Evolutionary conservation across 257 asterid genomes (phyloP).

Genomic region (Lantana camara): DNA sequence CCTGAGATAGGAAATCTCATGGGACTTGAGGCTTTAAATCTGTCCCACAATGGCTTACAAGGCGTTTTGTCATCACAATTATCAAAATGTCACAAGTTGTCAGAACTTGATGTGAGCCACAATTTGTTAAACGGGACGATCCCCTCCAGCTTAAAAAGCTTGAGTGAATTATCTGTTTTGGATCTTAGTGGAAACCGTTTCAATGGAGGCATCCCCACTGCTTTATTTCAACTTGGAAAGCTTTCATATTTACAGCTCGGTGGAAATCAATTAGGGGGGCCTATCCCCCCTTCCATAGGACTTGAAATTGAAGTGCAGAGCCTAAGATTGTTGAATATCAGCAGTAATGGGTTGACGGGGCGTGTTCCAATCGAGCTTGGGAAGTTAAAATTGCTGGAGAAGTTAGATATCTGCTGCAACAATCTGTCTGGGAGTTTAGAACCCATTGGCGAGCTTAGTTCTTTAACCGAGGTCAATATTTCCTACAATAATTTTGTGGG

Average conservation of each 20-base stretch:
- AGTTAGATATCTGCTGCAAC: slow-evolving; percentile 63
- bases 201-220: slow-evolving; percentile 51
- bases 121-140: slow-evolving; percentile 66
- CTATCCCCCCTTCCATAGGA: slow-evolving; percentile 47
- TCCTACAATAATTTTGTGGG: slow-evolving; percentile 68
- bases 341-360: slow-evolving; percentile 61
- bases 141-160: slow-evolving; percentile 51
- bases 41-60: slow-evolving; percentile 62
- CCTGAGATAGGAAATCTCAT: slow-evolving; percentile 56
- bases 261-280: slow-evolving; percentile 63
- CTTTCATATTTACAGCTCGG: slow-evolving; percentile 66
- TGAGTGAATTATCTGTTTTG: slow-evolving; percentile 50
- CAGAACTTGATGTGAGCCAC: slow-evolving; percentile 53
- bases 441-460: slow-evolving; percentile 42
- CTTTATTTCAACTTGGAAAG: slow-evolving; percentile 55
- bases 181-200: slow-evolving; percentile 63
- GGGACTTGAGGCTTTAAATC: slow-evolving; percentile 49
- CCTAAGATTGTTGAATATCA: slow-evolving; percentile 61
- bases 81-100: slow-evolving; percentile 54
- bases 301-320: slow-evolving; percentile 38
- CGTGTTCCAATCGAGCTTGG: slow-evolving; percentile 58
- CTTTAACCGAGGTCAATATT: slow-evolving; percentile 54
- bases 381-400: slow-evolving; percentile 61
- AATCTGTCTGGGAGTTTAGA: slow-evolving; percentile 61
- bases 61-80: slow-evolving; percentile 55